Percentiles rank a stretch among this genome's conserved stretches.
Conservation (phyloP, 768 basidiomycete genomes). For the Termitomyces sp. region DNA sequence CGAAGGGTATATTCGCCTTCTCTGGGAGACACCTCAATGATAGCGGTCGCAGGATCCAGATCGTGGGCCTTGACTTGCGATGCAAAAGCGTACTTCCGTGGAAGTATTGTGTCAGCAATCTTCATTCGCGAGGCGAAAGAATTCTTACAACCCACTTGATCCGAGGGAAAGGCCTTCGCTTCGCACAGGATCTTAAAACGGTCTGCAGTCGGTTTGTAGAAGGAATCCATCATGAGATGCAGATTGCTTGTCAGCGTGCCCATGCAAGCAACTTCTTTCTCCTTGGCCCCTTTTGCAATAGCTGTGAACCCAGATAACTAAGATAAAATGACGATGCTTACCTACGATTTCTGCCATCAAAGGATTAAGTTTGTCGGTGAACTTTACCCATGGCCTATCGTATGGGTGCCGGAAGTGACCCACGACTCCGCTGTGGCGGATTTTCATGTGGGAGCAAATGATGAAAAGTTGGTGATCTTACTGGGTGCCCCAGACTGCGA, state of each 20-base stretch:
- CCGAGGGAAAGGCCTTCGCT: slow-evolving; percentile 91
- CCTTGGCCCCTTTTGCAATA: slow-evolving; percentile 64
- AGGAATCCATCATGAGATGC: slow-evolving; percentile 90
- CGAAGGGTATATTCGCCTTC: slow-evolving; percentile 81
- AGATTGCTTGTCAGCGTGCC: slow-evolving; percentile 92
- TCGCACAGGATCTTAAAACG: slow-evolving; percentile 96
- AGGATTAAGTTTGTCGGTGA: slow-evolving; percentile 66
- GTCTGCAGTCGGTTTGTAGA: slow-evolving; percentile 83
- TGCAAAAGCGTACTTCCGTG: slow-evolving; percentile 83
- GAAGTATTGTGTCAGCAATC: slow-evolving; percentile 9
- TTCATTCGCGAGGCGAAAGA: slow-evolving; percentile 13
- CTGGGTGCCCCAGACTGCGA: slow-evolving; percentile 78
- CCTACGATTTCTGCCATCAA: slow-evolving; percentile 81
- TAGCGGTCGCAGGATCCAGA: slow-evolving; percentile 62
- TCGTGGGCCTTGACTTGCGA: slow-evolving; percentile 87
- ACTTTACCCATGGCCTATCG: slow-evolving; percentile 75
- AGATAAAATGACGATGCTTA: slow-evolving; percentile 20
- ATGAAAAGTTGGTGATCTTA: slow-evolving; percentile 24
- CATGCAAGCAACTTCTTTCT: slow-evolving; percentile 93
- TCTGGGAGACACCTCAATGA: slow-evolving; percentile 78
- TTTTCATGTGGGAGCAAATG: slow-evolving; percentile 12
- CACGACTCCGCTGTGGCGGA: slow-evolving; percentile 60
- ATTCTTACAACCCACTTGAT: slow-evolving; percentile 59
- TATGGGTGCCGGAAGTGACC: slow-evolving; percentile 93
- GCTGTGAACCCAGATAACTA: slow-evolving; percentile 15